Evolutionary conservation across 2,329 filamentous ascomycete genomes (phyloP).

Genomic region (Alternaria dauci): DNA sequence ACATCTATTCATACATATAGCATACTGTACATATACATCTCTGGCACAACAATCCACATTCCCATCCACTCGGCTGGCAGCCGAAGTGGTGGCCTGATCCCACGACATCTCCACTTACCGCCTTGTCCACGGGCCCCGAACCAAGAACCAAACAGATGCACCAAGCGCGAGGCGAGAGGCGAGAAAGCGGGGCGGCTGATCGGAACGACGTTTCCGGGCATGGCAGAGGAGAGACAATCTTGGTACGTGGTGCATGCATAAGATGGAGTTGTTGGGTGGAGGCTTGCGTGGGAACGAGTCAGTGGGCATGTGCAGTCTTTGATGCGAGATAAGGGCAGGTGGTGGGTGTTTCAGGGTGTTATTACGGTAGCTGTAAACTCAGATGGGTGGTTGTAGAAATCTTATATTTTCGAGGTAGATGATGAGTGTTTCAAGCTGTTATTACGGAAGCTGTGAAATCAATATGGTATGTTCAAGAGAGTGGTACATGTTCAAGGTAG

Average conservation of each 20-base stretch:
- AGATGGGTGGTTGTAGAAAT: no score
- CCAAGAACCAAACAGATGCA: background rate
- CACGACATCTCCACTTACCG: constrained; percentile 1
- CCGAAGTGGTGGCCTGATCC: background rate
- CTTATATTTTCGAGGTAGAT: no score
- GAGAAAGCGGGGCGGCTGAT: constrained; percentile 1
- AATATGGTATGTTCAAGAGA: no score
- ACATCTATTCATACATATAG: background rate
- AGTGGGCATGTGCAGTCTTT: background rate
- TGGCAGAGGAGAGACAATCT: background rate
- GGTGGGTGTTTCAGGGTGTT: background rate
- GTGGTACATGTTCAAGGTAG: no score
- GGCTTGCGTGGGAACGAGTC: background rate
- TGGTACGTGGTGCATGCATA: constrained; percentile 4
- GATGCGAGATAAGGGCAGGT: background rate
- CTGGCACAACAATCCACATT: background rate
- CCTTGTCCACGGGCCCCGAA: background rate
- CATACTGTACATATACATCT: background rate
- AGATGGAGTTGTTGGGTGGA: background rate
- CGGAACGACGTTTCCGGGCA: background rate
- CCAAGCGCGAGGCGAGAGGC: background rate
- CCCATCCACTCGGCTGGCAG: background rate
- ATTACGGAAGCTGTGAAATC: no score
- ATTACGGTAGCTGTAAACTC: background rate
- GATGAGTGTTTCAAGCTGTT: no score